Conservation (phyloP, 202 grass and related monocot genomes). For the Setaria viridis region DNA sequence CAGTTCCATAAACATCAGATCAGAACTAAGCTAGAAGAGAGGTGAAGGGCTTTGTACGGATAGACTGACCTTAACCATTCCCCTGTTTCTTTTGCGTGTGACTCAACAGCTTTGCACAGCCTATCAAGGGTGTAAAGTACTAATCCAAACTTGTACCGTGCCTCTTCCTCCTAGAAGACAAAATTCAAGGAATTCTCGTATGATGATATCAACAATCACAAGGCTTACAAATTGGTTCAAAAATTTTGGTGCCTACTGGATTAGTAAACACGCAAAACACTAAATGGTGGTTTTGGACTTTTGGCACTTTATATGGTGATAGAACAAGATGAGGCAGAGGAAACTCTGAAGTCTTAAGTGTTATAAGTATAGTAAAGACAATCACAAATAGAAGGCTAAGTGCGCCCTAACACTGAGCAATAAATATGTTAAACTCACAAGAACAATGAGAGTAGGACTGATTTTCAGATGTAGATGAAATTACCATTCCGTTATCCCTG, state of each 20-base stretch:
- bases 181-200: constrained; percentile 18
- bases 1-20: constrained; percentile 22
- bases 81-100: constrained; percentile 78
- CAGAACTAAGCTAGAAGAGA: not conserved
- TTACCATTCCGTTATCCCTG: constrained; percentile 84
- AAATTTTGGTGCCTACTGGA: not conserved
- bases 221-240: not conserved
- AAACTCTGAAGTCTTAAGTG: not conserved
- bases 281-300: not conserved
- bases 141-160: constrained; percentile 74
- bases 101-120: constrained; percentile 85
- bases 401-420: not conserved
- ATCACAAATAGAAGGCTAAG: constrained; percentile 8
- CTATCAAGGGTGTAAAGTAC: constrained; percentile 83
- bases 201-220: not conserved
- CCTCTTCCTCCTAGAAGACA: constrained; percentile 76
- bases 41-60: constrained; percentile 5
- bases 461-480: constrained; percentile 29
- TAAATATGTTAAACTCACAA: constrained; percentile 21
- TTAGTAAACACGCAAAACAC: not conserved
- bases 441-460: constrained; percentile 5
- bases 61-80: constrained; percentile 81
- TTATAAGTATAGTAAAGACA: not conserved
- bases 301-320: constrained; percentile 11
- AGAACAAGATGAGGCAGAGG: not conserved